These are phyloP conservation scores for Gomphus bonarii DNA, from an alignment of 1,284 basidiomycete genomes.

Conservation along the genomic window DNA sequence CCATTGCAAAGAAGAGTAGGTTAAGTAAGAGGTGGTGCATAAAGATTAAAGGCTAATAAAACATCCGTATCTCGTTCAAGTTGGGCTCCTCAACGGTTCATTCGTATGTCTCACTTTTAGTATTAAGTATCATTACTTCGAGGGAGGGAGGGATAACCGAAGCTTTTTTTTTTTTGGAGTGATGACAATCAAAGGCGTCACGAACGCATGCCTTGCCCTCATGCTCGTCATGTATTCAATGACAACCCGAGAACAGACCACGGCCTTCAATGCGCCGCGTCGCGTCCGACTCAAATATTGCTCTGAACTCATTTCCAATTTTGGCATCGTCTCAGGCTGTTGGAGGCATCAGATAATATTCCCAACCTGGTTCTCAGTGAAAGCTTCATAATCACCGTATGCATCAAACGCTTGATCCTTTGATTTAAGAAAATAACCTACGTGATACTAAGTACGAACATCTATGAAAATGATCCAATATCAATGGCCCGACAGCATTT, in stretches of 20 bases:
- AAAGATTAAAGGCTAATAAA: no score
- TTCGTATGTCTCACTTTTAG: no score
- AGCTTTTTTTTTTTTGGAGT: no score
- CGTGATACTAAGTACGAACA: background rate
- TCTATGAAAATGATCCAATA: background rate
- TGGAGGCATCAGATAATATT: no score
- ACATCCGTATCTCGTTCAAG: no score
- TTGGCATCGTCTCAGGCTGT: constrained; percentile 33
- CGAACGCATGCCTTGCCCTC: background rate
- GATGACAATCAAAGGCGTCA: no score
- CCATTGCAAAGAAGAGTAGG: no score
- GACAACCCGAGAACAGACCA: background rate
- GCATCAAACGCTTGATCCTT: background rate
- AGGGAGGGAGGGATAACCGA: no score
- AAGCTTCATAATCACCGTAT: background rate
- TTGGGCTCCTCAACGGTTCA: no score
- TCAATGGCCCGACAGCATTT: background rate
- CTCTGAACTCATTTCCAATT: constrained; percentile 30
- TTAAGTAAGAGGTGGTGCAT: no score
- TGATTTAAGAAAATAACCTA: background rate
- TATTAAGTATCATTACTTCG: no score
- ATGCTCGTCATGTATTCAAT: background rate
- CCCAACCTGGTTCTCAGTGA: background rate
- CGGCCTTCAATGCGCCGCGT: constrained; percentile 2
- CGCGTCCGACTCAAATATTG: constrained; percentile 27